phyloP scores from a whole-genome alignment of 495 filamentous ascomycete species.

The Aspergillus campestris region DNA sequence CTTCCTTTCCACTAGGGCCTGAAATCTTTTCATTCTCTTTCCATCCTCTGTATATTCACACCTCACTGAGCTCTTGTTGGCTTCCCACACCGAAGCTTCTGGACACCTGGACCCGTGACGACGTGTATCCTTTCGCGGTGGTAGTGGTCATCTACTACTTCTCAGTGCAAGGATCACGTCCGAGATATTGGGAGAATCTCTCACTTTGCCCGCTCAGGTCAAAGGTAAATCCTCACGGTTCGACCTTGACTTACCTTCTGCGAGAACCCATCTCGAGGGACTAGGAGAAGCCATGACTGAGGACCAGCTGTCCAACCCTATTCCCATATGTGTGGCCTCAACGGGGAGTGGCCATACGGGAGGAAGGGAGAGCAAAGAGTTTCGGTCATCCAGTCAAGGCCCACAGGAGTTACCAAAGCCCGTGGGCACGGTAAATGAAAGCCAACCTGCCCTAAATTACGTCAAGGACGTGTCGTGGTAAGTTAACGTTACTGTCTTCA shows the following conservation, averaged over 20 bases:
- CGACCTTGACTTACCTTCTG: background rate
- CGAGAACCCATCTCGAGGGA: background rate
- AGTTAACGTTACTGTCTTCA: background rate
- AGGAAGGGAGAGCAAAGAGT: background rate
- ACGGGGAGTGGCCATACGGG: conserved; percentile 3
- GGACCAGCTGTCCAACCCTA: background rate
- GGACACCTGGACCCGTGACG: no score
- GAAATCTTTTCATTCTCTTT: background rate
- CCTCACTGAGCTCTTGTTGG: no score
- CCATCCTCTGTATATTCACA: no score
- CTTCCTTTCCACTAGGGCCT: background rate
- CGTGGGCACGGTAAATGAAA: background rate
- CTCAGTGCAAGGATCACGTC: no score
- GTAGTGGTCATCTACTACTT: no score
- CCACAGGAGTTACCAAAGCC: background rate
- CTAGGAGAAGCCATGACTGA: conserved; percentile 6
- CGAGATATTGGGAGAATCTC: no score
- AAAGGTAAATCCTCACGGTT: no score
- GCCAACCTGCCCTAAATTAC: conserved; percentile 23
- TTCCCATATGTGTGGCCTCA: conserved; percentile 30
- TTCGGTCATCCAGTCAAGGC: background rate
- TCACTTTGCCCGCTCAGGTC: no score
- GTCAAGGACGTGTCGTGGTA: conserved; percentile 58
- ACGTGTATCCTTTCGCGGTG: no score
- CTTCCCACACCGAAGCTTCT: no score